phyloP scores from a whole-genome alignment of 2,329 filamentous ascomycete species.

The Penicillium psychrosexuale region DNA sequence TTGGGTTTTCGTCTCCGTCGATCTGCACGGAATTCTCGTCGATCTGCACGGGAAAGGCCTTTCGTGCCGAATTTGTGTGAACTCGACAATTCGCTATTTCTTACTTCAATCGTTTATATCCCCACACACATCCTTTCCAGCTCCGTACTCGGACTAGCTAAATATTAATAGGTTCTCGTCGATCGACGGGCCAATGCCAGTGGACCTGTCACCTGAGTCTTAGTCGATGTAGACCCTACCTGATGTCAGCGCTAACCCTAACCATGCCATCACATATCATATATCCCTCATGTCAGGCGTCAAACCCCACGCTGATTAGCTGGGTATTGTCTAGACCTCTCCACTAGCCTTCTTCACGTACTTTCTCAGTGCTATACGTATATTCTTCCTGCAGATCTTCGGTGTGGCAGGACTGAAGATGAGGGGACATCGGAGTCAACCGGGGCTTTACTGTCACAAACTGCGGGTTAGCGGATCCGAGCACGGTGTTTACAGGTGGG shows the following conservation, averaged over 20 bases:
- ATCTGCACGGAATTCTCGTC: not conserved
- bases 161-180: not conserved
- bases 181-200: not conserved
- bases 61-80: no score
- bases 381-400: not conserved
- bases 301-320: not conserved
- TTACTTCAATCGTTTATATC: not conserved
- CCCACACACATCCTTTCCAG: not conserved
- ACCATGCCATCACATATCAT: not conserved
- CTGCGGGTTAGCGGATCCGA: not conserved
- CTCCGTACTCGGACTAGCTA: not conserved
- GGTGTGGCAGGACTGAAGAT: not conserved
- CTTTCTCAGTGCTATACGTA: slow-evolving; percentile 3
- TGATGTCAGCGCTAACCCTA: not conserved
- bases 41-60: not conserved
- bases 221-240: not conserved
- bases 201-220: not conserved
- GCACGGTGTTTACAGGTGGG: not conserved
- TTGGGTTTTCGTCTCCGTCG: not conserved
- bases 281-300: not conserved
- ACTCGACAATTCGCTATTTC: not conserved
- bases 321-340: slow-evolving; percentile 8
- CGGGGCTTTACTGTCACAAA: not conserved
- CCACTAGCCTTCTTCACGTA: slow-evolving; percentile 8
- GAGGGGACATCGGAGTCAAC: not conserved